Base-by-base conservation (phyloP, 805 yeast genomes). In the Dipodascus geniculatus region DNA sequence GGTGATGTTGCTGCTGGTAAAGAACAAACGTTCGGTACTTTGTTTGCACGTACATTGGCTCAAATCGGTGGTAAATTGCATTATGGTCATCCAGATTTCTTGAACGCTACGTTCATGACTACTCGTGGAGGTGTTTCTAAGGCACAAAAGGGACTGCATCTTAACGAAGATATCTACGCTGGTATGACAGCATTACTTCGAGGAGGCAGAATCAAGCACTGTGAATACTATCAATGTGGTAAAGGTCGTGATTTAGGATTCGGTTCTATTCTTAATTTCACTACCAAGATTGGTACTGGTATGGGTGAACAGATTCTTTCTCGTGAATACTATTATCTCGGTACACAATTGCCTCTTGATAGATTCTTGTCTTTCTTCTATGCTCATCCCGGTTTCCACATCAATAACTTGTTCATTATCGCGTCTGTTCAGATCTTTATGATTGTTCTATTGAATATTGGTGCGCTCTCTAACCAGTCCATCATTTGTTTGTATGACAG, bases 1-100 rank as follows among this genome's bases (percentile, higher is more conserved):
- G 98, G 97, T 50, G 97, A 90, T 69, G 87, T 90, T 60, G 97
- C 97, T 22, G 98, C 98, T 20, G 96, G 96, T 6, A 90, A 90
- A 68, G 98, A 90, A 65, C 96, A 91, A 69, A 90, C 98, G 1
- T 90, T 90, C 73, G 98, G 98, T 23, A 90, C 98, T 0, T 72
- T 91, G 63, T 90, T 91, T 74, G 96, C 97, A 0, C 77, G 97
- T 65, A 89, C 96, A 0, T 71, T 90, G 60, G 93, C 96, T 0
- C 91, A 87, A 63, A 87, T 91, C 61, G 97, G 97, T 9, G 96
- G 95, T 0, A 91, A 91, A 68, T 71, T 90, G 51, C 98, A 90
- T 68, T 90, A 90, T 68, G 98, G 98, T 1, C 97, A 90, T 71
- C 98, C 98, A 2, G 98, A 90, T 73, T 90, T 90, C 69, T 71